Conservation (phyloP, 139 green algal genomes). For the Astrephomene gubernaculifera region DNA sequence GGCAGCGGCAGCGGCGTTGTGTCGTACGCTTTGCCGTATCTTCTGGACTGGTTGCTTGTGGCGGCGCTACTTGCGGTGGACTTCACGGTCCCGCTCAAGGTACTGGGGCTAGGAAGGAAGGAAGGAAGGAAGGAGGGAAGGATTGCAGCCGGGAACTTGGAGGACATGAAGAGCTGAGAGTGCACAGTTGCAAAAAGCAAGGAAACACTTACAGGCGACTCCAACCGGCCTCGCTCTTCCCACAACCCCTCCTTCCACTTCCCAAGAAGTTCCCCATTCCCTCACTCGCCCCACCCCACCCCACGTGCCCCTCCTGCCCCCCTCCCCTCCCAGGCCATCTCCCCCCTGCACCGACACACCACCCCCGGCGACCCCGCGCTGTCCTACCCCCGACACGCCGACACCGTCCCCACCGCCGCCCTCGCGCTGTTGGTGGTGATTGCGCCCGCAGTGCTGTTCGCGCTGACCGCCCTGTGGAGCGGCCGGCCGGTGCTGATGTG, state of each 20-base stretch:
- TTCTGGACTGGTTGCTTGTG: constrained; percentile 22
- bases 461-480: neutral
- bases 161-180: neutral
- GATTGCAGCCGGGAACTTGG: neutral
- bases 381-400: neutral
- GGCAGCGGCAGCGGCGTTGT: neutral
- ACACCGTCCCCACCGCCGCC: constrained; percentile 1
- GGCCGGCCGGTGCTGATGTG: constrained; percentile 6
- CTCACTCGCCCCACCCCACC: neutral
- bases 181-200: neutral
- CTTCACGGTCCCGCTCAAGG: constrained; percentile 27
- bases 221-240: no score
- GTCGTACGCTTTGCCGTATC: neutral
- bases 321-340: neutral
- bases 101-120: neutral
- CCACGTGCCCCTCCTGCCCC: neutral
- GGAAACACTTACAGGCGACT: no score
- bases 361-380: constrained; percentile 23
- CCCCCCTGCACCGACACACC: neutral
- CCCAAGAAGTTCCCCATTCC: neutral
- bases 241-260: no score
- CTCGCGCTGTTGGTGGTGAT: neutral
- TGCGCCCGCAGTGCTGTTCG: neutral
- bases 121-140: neutral
- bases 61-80: neutral